Base-by-base conservation (phyloP, 2,329 filamentous ascomycete species). In the Claviceps quebecensis region DNA sequence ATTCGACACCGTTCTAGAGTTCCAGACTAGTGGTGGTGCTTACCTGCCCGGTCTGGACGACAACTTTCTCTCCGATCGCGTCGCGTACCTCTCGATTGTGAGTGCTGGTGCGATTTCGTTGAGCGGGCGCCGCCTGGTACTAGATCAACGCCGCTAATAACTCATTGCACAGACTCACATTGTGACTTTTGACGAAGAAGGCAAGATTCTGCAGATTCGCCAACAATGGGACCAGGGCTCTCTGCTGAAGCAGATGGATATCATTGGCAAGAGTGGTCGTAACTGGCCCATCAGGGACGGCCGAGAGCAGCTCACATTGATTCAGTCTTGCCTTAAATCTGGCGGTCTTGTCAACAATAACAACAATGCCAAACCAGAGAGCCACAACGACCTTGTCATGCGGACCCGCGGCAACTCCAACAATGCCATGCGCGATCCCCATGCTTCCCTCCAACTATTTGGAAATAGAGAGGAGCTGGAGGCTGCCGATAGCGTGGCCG, bases 231-330 rank as follows among this genome's bases (percentile, higher is more conserved):
- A 98, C 66, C 93, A 98, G 68, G 90, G 83, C 55, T 85, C 88
- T 50, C 78, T 98, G 41, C 78, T 98, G 58, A 97, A 93, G 72
- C 85, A 95, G 67, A 78, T 96, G 56, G 90, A 96, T 56, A 83
- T 96, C 52, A 97, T 98, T 67, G 91, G 93, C 61, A 84, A 83
- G 64, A 84, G 85, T 50, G 87, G 87, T 52, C 86, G 85, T 66
- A 95, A 93, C 69, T 98, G 93, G 93, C 93, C 93, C 51, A 94
- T 98, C 63, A 81, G 82, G 59, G 89, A 95, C 64, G 86, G 84
- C 63, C 80, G 80, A 60, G 89, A 95, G 50, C 90, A 97, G 71
- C 76, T 84, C 59, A 83, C 81, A 60, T 72, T 95, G 61, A 87
- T 95, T 60, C 73, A 77, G 56, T 74, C 72, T 48, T 83, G 75